A percentile compares a stretch with the other conserved stretches of the same genome.
Evolutionary conservation across 1,139 yeast genomes (phyloP).

Genomic region (Candida mesenterica): DNA sequence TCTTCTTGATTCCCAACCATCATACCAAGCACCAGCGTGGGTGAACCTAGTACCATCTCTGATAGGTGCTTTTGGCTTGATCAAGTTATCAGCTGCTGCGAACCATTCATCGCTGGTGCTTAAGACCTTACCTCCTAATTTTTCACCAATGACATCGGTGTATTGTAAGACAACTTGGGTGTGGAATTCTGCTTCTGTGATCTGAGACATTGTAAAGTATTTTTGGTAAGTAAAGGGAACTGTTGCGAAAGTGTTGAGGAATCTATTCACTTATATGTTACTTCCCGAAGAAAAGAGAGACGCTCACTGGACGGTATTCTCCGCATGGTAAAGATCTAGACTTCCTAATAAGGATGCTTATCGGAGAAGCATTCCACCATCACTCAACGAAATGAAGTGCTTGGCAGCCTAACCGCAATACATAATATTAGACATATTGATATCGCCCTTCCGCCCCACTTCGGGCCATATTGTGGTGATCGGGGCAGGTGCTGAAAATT

Average conservation of each 20-base stretch:
- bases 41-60: constrained; percentile 78
- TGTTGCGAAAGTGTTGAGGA: not conserved
- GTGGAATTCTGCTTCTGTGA: constrained; percentile 38
- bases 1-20: constrained; percentile 97
- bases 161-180: constrained; percentile 45
- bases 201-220: constrained; percentile 8
- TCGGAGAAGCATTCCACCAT: not conserved
- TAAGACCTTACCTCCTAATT: constrained; percentile 73
- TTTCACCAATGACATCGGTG: constrained; percentile 77
- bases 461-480: too few relatives aligned
- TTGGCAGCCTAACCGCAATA: too few relatives aligned
- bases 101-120: constrained; percentile 88
- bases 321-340: not conserved
- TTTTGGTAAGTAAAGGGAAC: too few relatives aligned
- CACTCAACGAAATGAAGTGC: too few relatives aligned
- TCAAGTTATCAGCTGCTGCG: constrained; percentile 87
- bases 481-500: too few relatives aligned
- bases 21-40: constrained; percentile 93
- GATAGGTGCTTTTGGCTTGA: constrained; percentile 75
- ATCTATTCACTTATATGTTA: not conserved
- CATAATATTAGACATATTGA: too few relatives aligned
- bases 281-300: too few relatives aligned
- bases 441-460: too few relatives aligned
- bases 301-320: too few relatives aligned
- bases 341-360: not conserved